phyloP scores from a whole-genome alignment of 2,329 filamentous ascomycete species.

The Calonectria henricotiae region DNA sequence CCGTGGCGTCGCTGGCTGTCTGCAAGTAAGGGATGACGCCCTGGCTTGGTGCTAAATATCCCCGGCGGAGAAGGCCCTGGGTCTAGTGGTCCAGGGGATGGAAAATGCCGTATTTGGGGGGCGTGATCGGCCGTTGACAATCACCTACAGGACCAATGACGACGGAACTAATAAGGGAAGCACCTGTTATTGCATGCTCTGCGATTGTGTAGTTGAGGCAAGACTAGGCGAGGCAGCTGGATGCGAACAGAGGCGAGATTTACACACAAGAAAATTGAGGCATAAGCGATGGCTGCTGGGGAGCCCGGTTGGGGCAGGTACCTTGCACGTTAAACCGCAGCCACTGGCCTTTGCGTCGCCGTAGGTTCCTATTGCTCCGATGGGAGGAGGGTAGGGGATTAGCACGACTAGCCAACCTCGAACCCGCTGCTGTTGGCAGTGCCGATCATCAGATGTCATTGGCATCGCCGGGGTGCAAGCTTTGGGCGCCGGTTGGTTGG shows the following conservation, averaged over 20 bases:
- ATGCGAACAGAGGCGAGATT: neutral
- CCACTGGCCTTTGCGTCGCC: slow-evolving; percentile 29
- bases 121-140: slow-evolving; percentile 43
- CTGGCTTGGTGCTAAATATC: slow-evolving; percentile 42
- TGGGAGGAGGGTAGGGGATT: slow-evolving; percentile 29
- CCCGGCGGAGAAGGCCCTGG: slow-evolving; percentile 34
- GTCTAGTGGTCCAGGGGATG: slow-evolving; percentile 33
- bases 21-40: slow-evolving; percentile 43
- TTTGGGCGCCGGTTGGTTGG: slow-evolving; percentile 29
- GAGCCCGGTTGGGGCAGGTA: slow-evolving; percentile 16
- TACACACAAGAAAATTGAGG: neutral
- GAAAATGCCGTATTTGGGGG: slow-evolving; percentile 41
- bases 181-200: neutral
- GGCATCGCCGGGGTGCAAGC: slow-evolving; percentile 33
- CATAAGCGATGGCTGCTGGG: slow-evolving; percentile 11
- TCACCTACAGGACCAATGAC: slow-evolving; percentile 21
- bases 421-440: slow-evolving; percentile 44
- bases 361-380: slow-evolving; percentile 28
- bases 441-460: slow-evolving; percentile 49
- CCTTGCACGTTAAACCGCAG: neutral
- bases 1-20: slow-evolving; percentile 37
- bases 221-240: slow-evolving; percentile 8
- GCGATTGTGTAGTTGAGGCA: slow-evolving; percentile 1
- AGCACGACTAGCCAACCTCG: slow-evolving; percentile 36
- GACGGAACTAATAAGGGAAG: neutral